Percentiles rank a stretch among this genome's conserved stretches.
These are phyloP conservation scores for Alternaria arborescens DNA, from an alignment of 2,329 filamentous ascomycete species.

Conservation along the genomic window DNA sequence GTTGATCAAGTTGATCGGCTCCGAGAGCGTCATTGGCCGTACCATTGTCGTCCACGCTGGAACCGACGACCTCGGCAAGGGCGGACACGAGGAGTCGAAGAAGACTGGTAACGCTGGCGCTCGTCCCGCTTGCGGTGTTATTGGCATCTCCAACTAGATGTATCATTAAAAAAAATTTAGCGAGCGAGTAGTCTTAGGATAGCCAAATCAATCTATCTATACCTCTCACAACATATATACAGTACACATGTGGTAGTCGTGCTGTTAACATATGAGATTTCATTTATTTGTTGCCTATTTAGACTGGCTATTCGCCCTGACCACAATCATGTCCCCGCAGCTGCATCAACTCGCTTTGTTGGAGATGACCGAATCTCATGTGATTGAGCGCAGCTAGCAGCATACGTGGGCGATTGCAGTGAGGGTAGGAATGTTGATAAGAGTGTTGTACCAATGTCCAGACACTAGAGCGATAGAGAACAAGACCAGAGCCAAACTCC, in stretches of 20 bases:
- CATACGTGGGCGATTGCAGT: neutral
- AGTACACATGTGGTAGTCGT: neutral
- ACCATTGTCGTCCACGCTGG: slow-evolving; percentile 94
- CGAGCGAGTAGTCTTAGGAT: neutral
- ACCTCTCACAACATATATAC: neutral
- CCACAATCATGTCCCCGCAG: slow-evolving; percentile 2
- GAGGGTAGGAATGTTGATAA: neutral
- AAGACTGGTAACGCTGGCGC: slow-evolving; percentile 96
- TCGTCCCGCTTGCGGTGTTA: slow-evolving; percentile 96
- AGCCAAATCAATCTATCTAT: neutral
- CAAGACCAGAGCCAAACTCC: slow-evolving; percentile 7
- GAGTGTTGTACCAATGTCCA: neutral
- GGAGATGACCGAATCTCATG: slow-evolving; percentile 16
- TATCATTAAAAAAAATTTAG: neutral
- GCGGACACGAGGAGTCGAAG: slow-evolving; percentile 91
- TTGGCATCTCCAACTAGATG: slow-evolving; percentile 72
- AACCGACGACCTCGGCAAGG: slow-evolving; percentile 96
- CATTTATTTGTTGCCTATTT: slow-evolving; percentile 1
- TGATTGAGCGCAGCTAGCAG: slow-evolving; percentile 1
- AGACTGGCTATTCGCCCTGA: slow-evolving; percentile 1
- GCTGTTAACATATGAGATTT: neutral
- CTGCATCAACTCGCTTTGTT: neutral
- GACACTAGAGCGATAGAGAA: neutral
- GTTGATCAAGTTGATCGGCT: slow-evolving; percentile 93
- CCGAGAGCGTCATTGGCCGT: slow-evolving; percentile 93